Evolutionary conservation across 2,329 filamentous ascomycete species (phyloP), one percentile per base, ranked within the genome.

Genomic region (Neonectria hederae): DNA sequence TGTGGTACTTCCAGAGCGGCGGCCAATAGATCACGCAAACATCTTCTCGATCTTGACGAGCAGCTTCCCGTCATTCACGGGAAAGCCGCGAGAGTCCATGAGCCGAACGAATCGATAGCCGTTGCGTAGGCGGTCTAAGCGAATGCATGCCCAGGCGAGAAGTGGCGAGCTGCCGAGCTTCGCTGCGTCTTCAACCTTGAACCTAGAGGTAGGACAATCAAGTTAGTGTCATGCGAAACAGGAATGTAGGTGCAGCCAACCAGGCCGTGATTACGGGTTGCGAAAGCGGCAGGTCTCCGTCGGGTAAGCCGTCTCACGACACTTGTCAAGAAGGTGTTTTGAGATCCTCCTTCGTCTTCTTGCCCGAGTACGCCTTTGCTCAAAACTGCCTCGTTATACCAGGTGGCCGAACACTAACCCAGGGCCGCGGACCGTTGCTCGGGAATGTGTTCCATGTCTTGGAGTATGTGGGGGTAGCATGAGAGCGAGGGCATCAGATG

Each of bases 71-170:
- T 82, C 83, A 6, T 78, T 72, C 24, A 84, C 81, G 13, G 78
- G 76, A 49, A 79, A 76, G 19, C 84, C 83, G 26, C 79, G 77
- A 22, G 76, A 76, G 62, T 87, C 82, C 68, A 82, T 75, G 48
- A 89, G 80, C 42, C 79, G 76, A 55, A 89, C 76, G 66, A 87
- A 84, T 48, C 87, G 83, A 75, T 87, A 88, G 19, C 87, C 87
- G 51, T 76, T 77, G 51, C 80, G 82, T 2, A 89, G 81, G 42
- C 86, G 84, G 75, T 88, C 86, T 13, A 89, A 82, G 4, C 87
- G 85, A 72, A 88, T 83, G 71, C 86, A 88, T 26, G 86, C 84
- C 86, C 86, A 89, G 10, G 83, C 84, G 26, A 84, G 78, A 38
- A 83, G 75, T 13, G 78, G 73, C 40, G 75, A 77, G 66, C 75